Evolutionary conservation across 345 rosid species (phyloP), one percentile per base, ranked within the genome.

Genomic region (Turnera subulata): DNA sequence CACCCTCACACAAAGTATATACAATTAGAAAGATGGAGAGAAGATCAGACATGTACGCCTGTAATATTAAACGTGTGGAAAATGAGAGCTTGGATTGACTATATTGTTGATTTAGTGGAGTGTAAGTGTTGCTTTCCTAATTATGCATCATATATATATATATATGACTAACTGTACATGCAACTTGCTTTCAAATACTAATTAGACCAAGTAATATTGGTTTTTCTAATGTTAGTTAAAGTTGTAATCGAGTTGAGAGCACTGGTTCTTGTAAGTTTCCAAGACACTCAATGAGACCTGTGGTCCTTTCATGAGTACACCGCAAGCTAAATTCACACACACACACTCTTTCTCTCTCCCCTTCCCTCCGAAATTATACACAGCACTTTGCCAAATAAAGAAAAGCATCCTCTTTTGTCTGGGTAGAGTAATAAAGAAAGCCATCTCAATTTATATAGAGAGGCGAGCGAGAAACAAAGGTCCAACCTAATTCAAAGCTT

Each of bases 261-360:
- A 67, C 33, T 26, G 60, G 48, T 56, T 59, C 49, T 20, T 46
- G 57, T 65, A 63, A 61, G 52, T 59, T 61, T 51, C 52, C 48
- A 38, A 52, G 61, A 38, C 56, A 64, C 71, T 68, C 61, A 65
- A 64, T 51, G 56, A 56, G 56, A 68, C 55, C 64, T 52, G 62
- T 68, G 73, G 78, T 65, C 65, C 74, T 69, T 46, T 25, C 45
- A 61, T 61, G 67, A 64, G 67, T 60, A 61, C 24, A 47, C 56
- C 65, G 26, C 33, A 68, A 60, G 73, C 40, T 56, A 42, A 68
- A 39, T 49, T 63, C 38, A 43, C 51, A 29, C 56, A 26, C 40
- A 5, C 17, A 12, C 44, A 12, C n/a, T 32, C 56, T 19, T 20
- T 0, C 56, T 18, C 54, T 26, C 20, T 16, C 55, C 18, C 15